These are phyloP conservation scores for Trichoderma koningii DNA, from an alignment of 2,329 filamentous ascomycete genomes.

Conservation along the genomic window DNA sequence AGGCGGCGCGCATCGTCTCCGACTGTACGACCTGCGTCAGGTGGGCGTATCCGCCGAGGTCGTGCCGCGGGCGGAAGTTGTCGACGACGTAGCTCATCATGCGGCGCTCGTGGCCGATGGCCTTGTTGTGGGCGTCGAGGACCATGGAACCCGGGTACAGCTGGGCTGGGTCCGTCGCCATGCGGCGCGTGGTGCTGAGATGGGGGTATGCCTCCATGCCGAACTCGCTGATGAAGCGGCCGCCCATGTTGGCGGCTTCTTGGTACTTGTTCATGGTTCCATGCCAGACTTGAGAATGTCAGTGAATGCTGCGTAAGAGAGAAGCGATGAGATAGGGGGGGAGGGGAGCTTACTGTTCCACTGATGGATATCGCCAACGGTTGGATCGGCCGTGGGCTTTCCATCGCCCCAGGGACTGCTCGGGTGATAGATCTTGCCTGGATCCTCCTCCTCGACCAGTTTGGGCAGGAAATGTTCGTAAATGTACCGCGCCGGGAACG, in stretches of 20 bases:
- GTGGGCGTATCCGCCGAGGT: conserved; percentile 73
- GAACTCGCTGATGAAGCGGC: conserved; percentile 80
- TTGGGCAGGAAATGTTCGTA: conserved; percentile 76
- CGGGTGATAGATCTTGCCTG: conserved; percentile 68
- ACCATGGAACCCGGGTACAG: conserved; percentile 68
- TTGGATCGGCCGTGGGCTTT: conserved; percentile 62
- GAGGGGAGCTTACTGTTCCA: conserved; percentile 50
- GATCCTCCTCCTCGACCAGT: conserved; percentile 61
- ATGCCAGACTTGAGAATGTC: conserved; percentile 62
- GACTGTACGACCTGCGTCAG: conserved; percentile 60
- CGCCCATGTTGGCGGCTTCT: conserved; percentile 68
- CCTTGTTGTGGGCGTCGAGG: conserved; percentile 83
- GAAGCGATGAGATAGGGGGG: background rate
- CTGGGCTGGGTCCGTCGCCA: conserved; percentile 57
- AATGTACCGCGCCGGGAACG: conserved; percentile 77
- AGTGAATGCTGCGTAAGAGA: background rate
- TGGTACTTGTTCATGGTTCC: conserved; percentile 71
- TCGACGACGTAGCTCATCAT: conserved; percentile 75
- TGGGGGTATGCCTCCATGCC: conserved; percentile 68
- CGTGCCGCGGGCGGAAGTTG: conserved; percentile 64
- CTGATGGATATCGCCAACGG: conserved; percentile 77
- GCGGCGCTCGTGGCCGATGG: conserved; percentile 72
- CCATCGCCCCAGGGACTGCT: conserved; percentile 70
- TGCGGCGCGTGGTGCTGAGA: conserved; percentile 68
- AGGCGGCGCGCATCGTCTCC: conserved; percentile 54